Base-by-base conservation (phyloP, 495 filamentous ascomycete genomes). In the Tuber indicum region DNA sequence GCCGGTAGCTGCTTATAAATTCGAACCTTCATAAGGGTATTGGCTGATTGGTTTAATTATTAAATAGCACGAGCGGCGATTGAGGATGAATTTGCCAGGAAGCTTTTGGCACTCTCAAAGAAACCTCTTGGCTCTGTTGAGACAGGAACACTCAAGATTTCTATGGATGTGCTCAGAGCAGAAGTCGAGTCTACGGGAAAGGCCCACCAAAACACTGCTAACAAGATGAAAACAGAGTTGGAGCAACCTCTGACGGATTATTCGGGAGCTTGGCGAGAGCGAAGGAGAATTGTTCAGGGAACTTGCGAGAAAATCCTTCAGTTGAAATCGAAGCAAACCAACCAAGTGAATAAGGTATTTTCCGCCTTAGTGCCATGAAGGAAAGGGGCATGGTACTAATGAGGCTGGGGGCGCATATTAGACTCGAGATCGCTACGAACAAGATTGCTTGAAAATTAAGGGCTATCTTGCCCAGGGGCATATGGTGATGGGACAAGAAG, bases 401-500 rank as follows among this genome's bases (percentile, higher is more conserved):
- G 32, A 71, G 39, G 43, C 26, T 32, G 58, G 14, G 12, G 26
- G 26, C 9, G 23, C 17, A 3, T 44, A 75, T 17, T 78, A 95
- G 93, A 91, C 94, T 41, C 89, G 96, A 42, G 96, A 99, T 86
- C 89, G 91, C 43, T 99, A 94, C 80, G 96, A 99, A 84, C 94
- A 98, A 84, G 96, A 99, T 75, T 98, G 94, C 82, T 87, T 99
- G 26, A 95, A 96, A 83, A 98, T 99, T 81, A 99, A 99, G 83
- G 96, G 96, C 32, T 99, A 98, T 81, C 89, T 98, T 26, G 96
- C 96, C 14, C 96, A 99, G 85, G 96, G 96, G 26, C 96, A 99
- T 83, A 99, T 99, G 96, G 96, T 99, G 58, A 98, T 98, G 96
- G 96, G 96, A 17, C 96, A 99, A 77, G 96, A 99, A 80, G 96